These are phyloP conservation scores for Diphasiastrum complanatum DNA, from an alignment of 83 land plant species.

Conservation along the genomic window DNA sequence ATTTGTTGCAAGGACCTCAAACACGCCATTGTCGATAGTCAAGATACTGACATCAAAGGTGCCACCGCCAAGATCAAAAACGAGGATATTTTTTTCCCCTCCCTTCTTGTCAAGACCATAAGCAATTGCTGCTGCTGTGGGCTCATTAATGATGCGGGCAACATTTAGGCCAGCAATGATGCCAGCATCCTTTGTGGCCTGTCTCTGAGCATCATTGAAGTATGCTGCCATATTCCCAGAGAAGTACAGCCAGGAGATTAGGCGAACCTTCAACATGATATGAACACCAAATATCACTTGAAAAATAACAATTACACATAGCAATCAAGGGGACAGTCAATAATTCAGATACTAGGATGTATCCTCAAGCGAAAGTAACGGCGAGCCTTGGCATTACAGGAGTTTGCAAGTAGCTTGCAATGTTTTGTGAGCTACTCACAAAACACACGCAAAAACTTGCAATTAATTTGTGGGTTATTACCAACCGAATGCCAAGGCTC, in stretches of 20 bases:
- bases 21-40: constrained; percentile 86
- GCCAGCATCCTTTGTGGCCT: constrained; percentile 92
- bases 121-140: constrained; percentile 89
- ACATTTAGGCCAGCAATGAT: constrained; percentile 77
- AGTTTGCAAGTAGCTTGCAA: not conserved
- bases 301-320: too few species aligned
- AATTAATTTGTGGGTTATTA: too few species aligned
- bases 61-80: constrained; percentile 86
- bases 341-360: too few species aligned
- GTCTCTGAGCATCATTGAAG: constrained; percentile 84
- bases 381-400: too few species aligned
- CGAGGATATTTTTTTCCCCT: constrained; percentile 89
- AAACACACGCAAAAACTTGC: too few species aligned
- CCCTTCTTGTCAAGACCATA: constrained; percentile 91
- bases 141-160: constrained; percentile 82
- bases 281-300: too few species aligned
- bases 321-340: too few species aligned
- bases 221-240: constrained; percentile 35
- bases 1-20: constrained; percentile 82
- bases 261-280: not conserved
- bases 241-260: not conserved
- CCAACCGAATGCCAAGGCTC: too few species aligned
- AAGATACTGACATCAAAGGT: constrained; percentile 89
- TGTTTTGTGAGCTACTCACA: too few species aligned
- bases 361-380: too few species aligned